phyloP scores from a whole-genome alignment of 805 yeast species.

The Hemisphaericaspora nanyangensis region DNA sequence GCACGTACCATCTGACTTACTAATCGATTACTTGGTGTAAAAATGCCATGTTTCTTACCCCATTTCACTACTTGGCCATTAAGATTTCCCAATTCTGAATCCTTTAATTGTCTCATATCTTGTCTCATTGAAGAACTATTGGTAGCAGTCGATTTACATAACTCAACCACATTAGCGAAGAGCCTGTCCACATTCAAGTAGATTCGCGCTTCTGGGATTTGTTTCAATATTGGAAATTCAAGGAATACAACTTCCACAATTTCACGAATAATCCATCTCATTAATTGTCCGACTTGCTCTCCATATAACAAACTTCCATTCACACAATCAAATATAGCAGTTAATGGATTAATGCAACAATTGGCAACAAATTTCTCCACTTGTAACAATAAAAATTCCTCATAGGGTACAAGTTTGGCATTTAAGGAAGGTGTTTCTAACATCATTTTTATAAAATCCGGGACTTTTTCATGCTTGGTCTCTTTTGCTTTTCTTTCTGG shows the following conservation, averaged over 20 bases:
- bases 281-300: slow-evolving; percentile 26
- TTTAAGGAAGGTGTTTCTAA: slow-evolving; percentile 20
- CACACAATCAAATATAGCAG: slow-evolving; percentile 70
- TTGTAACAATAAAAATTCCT: slow-evolving; percentile 52
- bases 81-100: slow-evolving; percentile 76
- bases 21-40: slow-evolving; percentile 47
- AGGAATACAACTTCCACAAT: slow-evolving; percentile 38
- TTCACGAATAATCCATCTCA: slow-evolving; percentile 44
- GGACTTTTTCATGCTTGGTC: slow-evolving; percentile 5
- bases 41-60: slow-evolving; percentile 43
- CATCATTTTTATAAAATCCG: slow-evolving; percentile 20
- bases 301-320: slow-evolving; percentile 69
- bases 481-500: slow-evolving; percentile 33
- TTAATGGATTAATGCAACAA: slow-evolving; percentile 78
- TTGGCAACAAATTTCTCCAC: slow-evolving; percentile 75
- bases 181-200: slow-evolving; percentile 32
- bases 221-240: slow-evolving; percentile 21
- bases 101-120: slow-evolving; percentile 53
- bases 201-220: slow-evolving; percentile 26
- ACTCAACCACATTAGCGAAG: slow-evolving; percentile 25
- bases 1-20: slow-evolving; percentile 43
- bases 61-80: slow-evolving; percentile 71
- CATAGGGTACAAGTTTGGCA: slow-evolving; percentile 28
- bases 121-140: slow-evolving; percentile 72
- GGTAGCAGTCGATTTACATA: slow-evolving; percentile 38